These are phyloP conservation scores for Kuraishia molischiana DNA, from an alignment of 805 yeast species.

Conservation along the genomic window DNA sequence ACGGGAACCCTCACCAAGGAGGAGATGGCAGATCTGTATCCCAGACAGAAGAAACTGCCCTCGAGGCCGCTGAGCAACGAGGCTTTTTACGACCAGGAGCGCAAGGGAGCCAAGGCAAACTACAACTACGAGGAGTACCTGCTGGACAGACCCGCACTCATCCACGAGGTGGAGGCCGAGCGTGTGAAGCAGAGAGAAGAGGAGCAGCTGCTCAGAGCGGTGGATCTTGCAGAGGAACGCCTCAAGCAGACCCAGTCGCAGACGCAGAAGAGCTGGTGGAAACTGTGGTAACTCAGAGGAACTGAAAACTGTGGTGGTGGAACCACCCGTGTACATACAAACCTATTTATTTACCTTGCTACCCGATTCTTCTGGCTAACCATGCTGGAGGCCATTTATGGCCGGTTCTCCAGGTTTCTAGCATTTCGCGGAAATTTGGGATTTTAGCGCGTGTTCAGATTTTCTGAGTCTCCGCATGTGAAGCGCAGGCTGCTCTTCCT, in stretches of 20 bases:
- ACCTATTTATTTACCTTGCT: too few species aligned
- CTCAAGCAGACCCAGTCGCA: slow-evolving; percentile 4
- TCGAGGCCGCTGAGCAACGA: slow-evolving; percentile 25
- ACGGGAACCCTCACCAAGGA: slow-evolving; percentile 44
- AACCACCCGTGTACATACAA: too few species aligned
- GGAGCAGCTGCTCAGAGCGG: slow-evolving; percentile 37
- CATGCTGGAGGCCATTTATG: too few species aligned
- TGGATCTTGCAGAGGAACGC: slow-evolving; percentile 30
- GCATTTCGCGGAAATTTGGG: too few species aligned
- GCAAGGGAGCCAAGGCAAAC: slow-evolving; percentile 22
- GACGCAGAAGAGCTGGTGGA: slow-evolving; percentile 14
- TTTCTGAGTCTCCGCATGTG: too few species aligned
- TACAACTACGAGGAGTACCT: slow-evolving; percentile 10
- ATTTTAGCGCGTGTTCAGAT: too few species aligned
- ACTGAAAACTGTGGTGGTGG: too few species aligned
- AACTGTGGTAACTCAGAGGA: slow-evolving; percentile 7
- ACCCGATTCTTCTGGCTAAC: too few species aligned
- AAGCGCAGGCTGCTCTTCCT: too few species aligned
- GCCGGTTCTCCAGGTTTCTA: too few species aligned
- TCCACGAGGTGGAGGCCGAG: slow-evolving; percentile 70
- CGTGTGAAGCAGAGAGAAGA: slow-evolving; percentile 60
- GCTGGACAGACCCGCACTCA: slow-evolving; percentile 40
- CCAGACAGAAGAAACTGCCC: slow-evolving; percentile 27
- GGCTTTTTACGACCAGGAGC: slow-evolving; percentile 28
- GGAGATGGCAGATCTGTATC: slow-evolving; percentile 56